Evolutionary conservation across 495 filamentous ascomycete species (phyloP).

Genomic region (Bathelium albidoporum): DNA sequence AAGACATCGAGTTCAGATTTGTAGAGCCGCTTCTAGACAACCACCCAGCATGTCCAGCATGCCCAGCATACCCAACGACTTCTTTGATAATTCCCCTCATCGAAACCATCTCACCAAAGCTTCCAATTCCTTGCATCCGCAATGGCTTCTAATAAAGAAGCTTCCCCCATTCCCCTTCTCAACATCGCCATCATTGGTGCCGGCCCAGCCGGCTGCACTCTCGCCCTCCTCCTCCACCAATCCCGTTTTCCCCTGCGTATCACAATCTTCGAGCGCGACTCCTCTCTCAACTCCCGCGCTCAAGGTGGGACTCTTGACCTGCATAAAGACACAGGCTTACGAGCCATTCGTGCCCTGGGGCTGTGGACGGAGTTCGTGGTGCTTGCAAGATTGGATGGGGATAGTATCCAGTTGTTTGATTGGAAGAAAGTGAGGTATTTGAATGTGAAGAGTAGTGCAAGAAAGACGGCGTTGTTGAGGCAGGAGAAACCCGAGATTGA

Average conservation of each 20-base stretch:
- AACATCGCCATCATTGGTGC: constrained; percentile 23
- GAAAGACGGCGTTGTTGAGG: neutral
- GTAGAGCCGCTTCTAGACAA: neutral
- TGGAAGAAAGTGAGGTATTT: constrained; percentile 9
- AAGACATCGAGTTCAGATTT: neutral
- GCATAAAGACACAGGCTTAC: constrained; percentile 41
- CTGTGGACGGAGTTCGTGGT: constrained; percentile 39
- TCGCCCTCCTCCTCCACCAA: constrained; percentile 42
- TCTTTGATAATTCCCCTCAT: too few species aligned
- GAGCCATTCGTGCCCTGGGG: constrained; percentile 40
- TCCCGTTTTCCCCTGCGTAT: constrained; percentile 29
- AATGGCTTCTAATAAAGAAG: too few species aligned
- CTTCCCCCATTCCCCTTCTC: constrained; percentile 13
- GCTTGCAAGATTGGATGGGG: constrained; percentile 33
- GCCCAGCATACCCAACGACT: too few species aligned
- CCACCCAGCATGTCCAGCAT: neutral
- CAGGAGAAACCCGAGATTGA: constrained; percentile 8
- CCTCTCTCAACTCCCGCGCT: constrained; percentile 22
- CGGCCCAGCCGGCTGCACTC: constrained; percentile 46
- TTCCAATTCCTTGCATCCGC: too few species aligned
- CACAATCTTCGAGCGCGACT: constrained; percentile 45
- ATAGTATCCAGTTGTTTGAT: constrained; percentile 20
- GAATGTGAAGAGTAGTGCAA: neutral
- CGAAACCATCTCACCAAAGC: too few species aligned
- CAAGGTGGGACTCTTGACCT: constrained; percentile 49